Base-by-base conservation (phyloP, 2,329 filamentous ascomycete species). In the Neonectria sp. region DNA sequence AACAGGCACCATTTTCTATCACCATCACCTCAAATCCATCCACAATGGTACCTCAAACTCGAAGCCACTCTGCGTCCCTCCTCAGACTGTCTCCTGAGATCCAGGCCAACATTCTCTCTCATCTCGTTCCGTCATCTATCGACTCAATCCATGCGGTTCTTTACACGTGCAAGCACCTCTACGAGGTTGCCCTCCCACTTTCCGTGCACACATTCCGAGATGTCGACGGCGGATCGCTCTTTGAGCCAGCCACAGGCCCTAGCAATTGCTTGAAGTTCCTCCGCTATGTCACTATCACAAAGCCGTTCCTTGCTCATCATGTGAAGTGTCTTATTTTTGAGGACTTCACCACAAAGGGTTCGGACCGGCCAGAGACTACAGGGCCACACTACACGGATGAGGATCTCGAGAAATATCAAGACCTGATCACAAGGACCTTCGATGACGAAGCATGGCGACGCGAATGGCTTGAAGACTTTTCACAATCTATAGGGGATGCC, bases 191-290 rank as follows among this genome's bases (percentile, higher is more conserved):
- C 13, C 58, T 62, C 3, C 48, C 43, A 7, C 27, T 63, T 21
- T 68, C 49, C 5, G 55, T 51, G 13, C 48, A 60, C 25, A 56
- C 59, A 9, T 63, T 55, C 25, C 37, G 37, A 6, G 15, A 40
- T n/a, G n/a, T 51, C 9, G 25, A 53, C 31, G 17, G 15, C 13
- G 21, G 27, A 13, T 21, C 2, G 5, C 15, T 11, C 12, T 21
- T 17, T 11, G n/a, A 52, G 12, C 37, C 24, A 2, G 7, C n/a
- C 17, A 31, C 35, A 13, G 11, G n/a, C 27, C 53, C 35, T 25
- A 59, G 53, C 57, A 52, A 43, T 17, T 52, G 61, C 33, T 13
- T 65, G 6, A 27, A 62, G 37, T 65, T 62, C 24, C 53, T 65
- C 11, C 53, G 31, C 27, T 64, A 60, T 27, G 48, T 64, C 43